Percentiles rank a stretch among this genome's conserved stretches.
Conservation (phyloP, 305 asterid genomes). For the Fraxinus greggii region DNA sequence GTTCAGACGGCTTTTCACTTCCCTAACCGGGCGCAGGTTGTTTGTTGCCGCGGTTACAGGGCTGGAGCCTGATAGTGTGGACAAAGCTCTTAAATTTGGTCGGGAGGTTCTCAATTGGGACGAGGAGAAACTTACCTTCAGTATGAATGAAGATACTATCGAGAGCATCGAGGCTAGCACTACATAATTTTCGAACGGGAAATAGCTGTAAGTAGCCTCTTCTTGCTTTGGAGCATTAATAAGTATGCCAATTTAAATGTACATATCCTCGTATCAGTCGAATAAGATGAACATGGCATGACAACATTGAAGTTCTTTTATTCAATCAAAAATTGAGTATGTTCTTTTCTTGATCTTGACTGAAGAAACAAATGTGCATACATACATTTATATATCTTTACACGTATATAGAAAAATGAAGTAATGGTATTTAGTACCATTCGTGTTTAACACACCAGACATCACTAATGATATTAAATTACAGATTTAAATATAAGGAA, state of each 20-base stretch:
- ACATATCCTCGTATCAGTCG: slow-evolving; percentile 21
- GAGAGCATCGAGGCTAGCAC: slow-evolving; percentile 69
- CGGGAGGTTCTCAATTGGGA: slow-evolving; percentile 75
- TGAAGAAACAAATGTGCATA: not conserved
- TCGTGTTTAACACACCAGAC: too few species aligned
- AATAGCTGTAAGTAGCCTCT: slow-evolving; percentile 8
- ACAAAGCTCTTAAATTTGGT: slow-evolving; percentile 52
- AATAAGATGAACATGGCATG: slow-evolving; percentile 16
- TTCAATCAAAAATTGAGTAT: not conserved
- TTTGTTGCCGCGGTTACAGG: slow-evolving; percentile 60
- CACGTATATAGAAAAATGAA: not conserved
- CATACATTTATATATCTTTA: not conserved
- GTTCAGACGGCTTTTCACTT: slow-evolving; percentile 57
- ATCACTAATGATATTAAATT: too few species aligned
- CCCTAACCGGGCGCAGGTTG: slow-evolving; percentile 55
- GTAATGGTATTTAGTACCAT: too few species aligned
- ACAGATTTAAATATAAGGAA: too few species aligned
- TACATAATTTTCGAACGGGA: slow-evolving; percentile 8
- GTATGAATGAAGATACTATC: slow-evolving; percentile 47
- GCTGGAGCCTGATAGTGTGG: slow-evolving; percentile 62
- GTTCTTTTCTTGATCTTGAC: not conserved
- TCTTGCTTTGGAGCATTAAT: not conserved
- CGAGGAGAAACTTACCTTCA: slow-evolving; percentile 36
- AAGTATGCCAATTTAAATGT: not conserved
- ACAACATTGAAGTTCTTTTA: not conserved